These are phyloP conservation scores for Yamadazyma kanchanaburiensis DNA, from an alignment of 1,139 yeast species.

Conservation along the genomic window DNA sequence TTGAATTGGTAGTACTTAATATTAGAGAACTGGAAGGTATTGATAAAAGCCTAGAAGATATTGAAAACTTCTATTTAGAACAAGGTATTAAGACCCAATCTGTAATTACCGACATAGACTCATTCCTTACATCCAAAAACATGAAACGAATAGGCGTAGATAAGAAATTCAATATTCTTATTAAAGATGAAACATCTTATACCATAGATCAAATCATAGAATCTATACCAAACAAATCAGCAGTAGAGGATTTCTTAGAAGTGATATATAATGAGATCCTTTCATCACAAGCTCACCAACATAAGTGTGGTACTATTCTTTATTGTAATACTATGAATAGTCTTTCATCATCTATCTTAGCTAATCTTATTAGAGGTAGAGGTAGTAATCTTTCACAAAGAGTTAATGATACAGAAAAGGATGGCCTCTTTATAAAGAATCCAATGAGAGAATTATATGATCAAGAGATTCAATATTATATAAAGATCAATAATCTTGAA, in stretches of 20 bases:
- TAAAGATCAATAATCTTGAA: constrained; percentile 29
- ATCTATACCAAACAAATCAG: constrained; percentile 48
- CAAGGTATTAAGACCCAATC: constrained; percentile 19
- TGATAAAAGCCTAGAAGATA: constrained; percentile 15
- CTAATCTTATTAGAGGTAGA: constrained; percentile 86
- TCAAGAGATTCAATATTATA: constrained; percentile 61
- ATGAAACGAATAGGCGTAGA: constrained; percentile 25
- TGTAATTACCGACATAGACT: constrained; percentile 36
- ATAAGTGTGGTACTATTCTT: constrained; percentile 52
- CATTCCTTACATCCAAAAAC: constrained; percentile 25
- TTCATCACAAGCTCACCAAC: constrained; percentile 42
- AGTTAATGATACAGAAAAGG: constrained; percentile 44
- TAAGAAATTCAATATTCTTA: constrained; percentile 24
- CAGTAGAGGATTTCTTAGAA: constrained; percentile 58
- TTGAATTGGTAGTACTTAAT: constrained; percentile 53
- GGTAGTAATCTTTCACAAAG: constrained; percentile 63
- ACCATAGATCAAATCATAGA: constrained; percentile 27
- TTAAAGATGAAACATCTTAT: constrained; percentile 10
- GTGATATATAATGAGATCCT: constrained; percentile 50
- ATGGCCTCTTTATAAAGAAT: constrained; percentile 44
- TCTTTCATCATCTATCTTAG: constrained; percentile 73
- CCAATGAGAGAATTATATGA: constrained; percentile 75
- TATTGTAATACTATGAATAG: constrained; percentile 83
- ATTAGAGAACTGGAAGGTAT: constrained; percentile 40
- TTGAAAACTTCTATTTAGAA: constrained; percentile 17